Evolutionary conservation across 1,284 basidiomycete species (phyloP).

Genomic region (Leccinum solheimii): DNA sequence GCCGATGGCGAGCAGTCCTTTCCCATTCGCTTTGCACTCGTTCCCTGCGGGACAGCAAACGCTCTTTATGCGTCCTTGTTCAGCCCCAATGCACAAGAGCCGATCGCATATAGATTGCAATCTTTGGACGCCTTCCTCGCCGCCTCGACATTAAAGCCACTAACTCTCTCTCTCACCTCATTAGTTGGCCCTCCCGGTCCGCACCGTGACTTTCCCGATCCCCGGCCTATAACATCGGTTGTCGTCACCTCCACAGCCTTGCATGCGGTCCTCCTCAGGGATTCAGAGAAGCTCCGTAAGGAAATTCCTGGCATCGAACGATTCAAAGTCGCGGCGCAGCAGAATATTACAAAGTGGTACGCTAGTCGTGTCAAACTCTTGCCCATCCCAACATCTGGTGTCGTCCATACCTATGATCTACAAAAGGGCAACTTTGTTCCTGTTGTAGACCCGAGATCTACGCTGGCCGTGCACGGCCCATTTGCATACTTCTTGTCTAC

Average conservation of each 20-base stretch:
- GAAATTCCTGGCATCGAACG: constrained; percentile 77
- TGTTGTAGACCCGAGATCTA: constrained; percentile 38
- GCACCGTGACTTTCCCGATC: constrained; percentile 18
- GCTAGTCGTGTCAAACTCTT: constrained; percentile 58
- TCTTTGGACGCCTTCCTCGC: constrained; percentile 53
- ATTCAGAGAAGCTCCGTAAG: constrained; percentile 75
- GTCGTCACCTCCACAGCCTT: constrained; percentile 79
- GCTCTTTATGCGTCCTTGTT: constrained; percentile 79
- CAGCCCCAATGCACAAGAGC: constrained; percentile 34
- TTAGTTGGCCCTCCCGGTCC: constrained; percentile 38
- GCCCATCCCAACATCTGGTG: constrained; percentile 40
- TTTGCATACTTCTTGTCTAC: constrained; percentile 86
- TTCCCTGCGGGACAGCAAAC: constrained; percentile 92
- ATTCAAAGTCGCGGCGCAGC: constrained; percentile 81
- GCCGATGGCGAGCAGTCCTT: constrained; percentile 24
- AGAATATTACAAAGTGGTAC: constrained; percentile 78
- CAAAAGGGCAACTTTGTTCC: constrained; percentile 48
- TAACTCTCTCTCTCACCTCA: constrained; percentile 61
- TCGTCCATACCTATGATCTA: constrained; percentile 65
- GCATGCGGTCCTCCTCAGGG: constrained; percentile 85
- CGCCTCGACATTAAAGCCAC: constrained; percentile 39
- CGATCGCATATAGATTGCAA: constrained; percentile 48
- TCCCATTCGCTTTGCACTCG: constrained; percentile 48
- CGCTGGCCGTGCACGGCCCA: constrained; percentile 65
- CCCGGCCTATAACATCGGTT: constrained; percentile 43